A percentile compares a stretch with the other conserved stretches of the same genome.
phyloP scores from a whole-genome alignment of 768 basidiomycete genomes.

The Leccinum variicolor region DNA sequence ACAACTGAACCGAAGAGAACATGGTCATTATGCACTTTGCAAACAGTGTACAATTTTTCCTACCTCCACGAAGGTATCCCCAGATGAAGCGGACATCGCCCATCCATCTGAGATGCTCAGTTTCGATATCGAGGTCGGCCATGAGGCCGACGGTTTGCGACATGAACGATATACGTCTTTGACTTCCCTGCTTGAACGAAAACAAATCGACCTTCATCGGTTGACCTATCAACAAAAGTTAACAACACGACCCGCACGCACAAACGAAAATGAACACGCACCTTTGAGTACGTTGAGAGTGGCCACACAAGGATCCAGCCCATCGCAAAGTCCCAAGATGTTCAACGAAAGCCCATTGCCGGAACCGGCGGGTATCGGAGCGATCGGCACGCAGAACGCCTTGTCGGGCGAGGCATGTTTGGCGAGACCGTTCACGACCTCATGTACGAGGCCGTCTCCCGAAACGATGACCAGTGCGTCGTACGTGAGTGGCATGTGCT shows the following conservation, averaged over 20 bases:
- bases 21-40: neutral
- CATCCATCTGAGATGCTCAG: slow-evolving; percentile 85
- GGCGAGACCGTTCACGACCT: slow-evolving; percentile 81
- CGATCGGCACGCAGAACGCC: slow-evolving; percentile 67
- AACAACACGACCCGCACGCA: neutral
- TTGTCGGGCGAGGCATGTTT: slow-evolving; percentile 54
- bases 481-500: slow-evolving; percentile 52
- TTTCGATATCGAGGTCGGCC: slow-evolving; percentile 82
- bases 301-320: slow-evolving; percentile 68
- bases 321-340: slow-evolving; percentile 64
- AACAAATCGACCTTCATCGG: slow-evolving; percentile 77
- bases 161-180: slow-evolving; percentile 73
- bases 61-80: slow-evolving; percentile 70
- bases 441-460: slow-evolving; percentile 82
- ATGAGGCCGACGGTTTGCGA: slow-evolving; percentile 79
- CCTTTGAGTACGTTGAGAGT: slow-evolving; percentile 82
- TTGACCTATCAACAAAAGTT: slow-evolving; percentile 42
- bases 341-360: slow-evolving; percentile 78
- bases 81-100: slow-evolving; percentile 75
- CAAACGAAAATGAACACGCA: neutral
- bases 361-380: slow-evolving; percentile 79
- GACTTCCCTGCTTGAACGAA: slow-evolving; percentile 67
- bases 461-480: slow-evolving; percentile 76
- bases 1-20: slow-evolving; percentile 42
- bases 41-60: slow-evolving; percentile 12